Evolutionary conservation across 805 yeast genomes (phyloP).

Genomic region (Pichia sporocuriosa): DNA sequence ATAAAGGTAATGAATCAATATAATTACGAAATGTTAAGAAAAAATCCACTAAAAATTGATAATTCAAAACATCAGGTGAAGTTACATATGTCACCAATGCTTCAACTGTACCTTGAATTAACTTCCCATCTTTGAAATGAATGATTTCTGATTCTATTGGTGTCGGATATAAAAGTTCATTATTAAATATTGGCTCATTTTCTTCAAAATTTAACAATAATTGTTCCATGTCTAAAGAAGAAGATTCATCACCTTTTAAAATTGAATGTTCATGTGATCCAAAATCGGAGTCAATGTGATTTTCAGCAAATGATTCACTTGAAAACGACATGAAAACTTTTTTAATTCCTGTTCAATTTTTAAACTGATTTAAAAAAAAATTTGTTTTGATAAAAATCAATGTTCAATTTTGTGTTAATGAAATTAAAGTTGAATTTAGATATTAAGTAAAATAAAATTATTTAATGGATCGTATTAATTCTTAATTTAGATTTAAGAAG

Average conservation of each 20-base stretch:
- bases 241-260: neutral
- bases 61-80: constrained; percentile 68
- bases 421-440: too few species aligned
- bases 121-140: constrained; percentile 15
- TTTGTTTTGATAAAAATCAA: too few species aligned
- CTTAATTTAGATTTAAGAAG: too few species aligned
- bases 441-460: too few species aligned
- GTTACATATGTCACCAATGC: constrained; percentile 56
- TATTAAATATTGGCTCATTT: constrained; percentile 31
- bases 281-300: neutral
- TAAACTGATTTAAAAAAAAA: too few species aligned
- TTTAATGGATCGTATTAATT: too few species aligned
- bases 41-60: constrained; percentile 75
- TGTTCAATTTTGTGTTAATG: too few species aligned
- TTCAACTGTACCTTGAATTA: constrained; percentile 27
- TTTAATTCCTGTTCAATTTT: too few species aligned
- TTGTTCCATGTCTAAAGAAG: constrained; percentile 12
- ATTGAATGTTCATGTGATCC: too few species aligned
- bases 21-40: constrained; percentile 77
- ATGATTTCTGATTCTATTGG: constrained; percentile 29
- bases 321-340: too few species aligned
- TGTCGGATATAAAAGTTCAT: constrained; percentile 28
- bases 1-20: constrained; percentile 47
- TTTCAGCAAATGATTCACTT: neutral
- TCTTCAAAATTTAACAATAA: constrained; percentile 25